Conservation (phyloP, 2,329 filamentous ascomycete species). For the Microcera coccophila region DNA sequence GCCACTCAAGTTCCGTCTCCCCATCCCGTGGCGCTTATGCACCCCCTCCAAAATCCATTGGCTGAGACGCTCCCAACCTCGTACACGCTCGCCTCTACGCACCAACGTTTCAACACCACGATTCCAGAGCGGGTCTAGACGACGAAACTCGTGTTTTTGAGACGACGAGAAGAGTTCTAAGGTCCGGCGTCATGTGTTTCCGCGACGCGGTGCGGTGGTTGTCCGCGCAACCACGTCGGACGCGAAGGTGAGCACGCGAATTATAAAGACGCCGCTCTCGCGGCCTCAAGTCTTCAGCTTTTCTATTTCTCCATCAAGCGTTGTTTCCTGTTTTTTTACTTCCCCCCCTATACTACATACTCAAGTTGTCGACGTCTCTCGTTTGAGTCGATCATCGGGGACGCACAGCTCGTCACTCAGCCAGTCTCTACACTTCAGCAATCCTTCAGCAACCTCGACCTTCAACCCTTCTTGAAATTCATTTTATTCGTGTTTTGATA, state of each 20-base stretch:
- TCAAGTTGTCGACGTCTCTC: slow-evolving; percentile 21
- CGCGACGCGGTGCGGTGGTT: slow-evolving; percentile 19
- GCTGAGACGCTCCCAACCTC: slow-evolving; percentile 7
- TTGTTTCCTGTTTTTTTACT: neutral
- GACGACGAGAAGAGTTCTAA: neutral
- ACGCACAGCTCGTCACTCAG: slow-evolving; percentile 8
- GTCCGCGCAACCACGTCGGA: slow-evolving; percentile 7
- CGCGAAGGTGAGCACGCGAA: neutral
- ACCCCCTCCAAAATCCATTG: slow-evolving; percentile 9
- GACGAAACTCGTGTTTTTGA: slow-evolving; percentile 9
- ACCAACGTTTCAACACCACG: slow-evolving; percentile 4
- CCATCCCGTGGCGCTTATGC: slow-evolving; percentile 1
- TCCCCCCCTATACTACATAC: neutral
- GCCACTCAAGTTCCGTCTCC: neutral
- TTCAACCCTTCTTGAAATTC: neutral
- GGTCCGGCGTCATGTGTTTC: slow-evolving; percentile 20
- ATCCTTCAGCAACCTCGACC: slow-evolving; percentile 3
- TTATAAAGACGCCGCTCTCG: neutral
- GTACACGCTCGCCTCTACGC: slow-evolving; percentile 7
- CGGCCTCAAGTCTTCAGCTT: slow-evolving; percentile 2
- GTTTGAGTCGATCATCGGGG: slow-evolving; percentile 16
- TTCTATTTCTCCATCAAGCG: no score
- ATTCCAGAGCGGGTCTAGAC: neutral
- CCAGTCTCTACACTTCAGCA: slow-evolving; percentile 10
- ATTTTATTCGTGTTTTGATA: slow-evolving; percentile 6